Base-by-base conservation (phyloP, 768 basidiomycete species). In the Psilocybe azurescens region DNA sequence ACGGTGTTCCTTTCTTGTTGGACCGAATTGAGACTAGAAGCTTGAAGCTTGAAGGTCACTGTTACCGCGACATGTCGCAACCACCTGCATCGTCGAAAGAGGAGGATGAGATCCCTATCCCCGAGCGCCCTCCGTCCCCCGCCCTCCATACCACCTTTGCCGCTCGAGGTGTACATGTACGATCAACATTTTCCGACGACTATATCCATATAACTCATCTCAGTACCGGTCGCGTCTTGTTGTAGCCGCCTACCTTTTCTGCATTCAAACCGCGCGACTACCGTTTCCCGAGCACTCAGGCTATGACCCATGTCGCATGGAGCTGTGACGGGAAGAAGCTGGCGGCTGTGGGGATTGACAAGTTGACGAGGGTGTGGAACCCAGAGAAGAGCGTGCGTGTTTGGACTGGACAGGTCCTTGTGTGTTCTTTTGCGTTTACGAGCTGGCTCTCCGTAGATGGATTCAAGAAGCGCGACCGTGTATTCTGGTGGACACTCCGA, bases 271-370 rank as follows among this genome's bases (percentile, higher is more conserved):
- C 91, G 5, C 83, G 90, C 70, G 90, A 93, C 71, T 83, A 89
- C 59, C 84, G 88, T 24, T 84, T 90, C 59, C 77, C 86, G 3
- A 87, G 84, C 52, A 73, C 84, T 16, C 88, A 90, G 67, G 74
- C 82, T 1, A 89, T 93, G 79, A 90, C 81, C 49, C 90, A 91
- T 70, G 86, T 93, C 56, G 89, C 90, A 0, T 94, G 91, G 91
- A 93, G 81, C 67, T 93, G 91, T 68, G 92, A 94, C 69, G 92
- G 92, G 16, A 88, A 88, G 77, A 89, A 89, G 60, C 78, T 94
- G 13, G 90, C 89, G 1, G 90, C 86, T n/a, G 91, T 90, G 7
- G 92, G 92, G 3, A 86, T 93, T 48, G 92, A 94, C 77, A 92
- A 89, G 69, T 75, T 78, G n/a, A 86, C 86, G 10, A 79, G 92